Percentiles rank a stretch among this genome's conserved stretches.
Evolutionary conservation across 306 rosid species (phyloP).

Genomic region (Aeschynomene evenia): DNA sequence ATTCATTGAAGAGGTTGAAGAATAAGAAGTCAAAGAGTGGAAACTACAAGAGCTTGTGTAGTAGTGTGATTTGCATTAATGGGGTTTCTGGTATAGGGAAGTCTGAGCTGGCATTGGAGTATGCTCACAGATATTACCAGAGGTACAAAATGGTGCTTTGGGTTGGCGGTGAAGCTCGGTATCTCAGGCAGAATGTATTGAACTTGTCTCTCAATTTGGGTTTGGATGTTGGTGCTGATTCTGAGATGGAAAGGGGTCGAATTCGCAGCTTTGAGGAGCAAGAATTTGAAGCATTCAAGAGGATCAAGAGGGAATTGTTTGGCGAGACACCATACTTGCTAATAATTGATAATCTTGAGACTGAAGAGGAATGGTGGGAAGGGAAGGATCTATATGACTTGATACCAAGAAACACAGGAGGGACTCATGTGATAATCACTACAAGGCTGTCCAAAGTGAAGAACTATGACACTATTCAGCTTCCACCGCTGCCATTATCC

Average conservation of each 20-base stretch:
- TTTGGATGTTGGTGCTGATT: constrained; percentile 78
- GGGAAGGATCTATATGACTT: constrained; percentile 72
- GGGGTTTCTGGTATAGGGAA: constrained; percentile 85
- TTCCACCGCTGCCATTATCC: constrained; percentile 53
- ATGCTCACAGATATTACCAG: constrained; percentile 65
- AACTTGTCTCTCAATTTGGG: constrained; percentile 67
- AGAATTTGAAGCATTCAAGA: constrained; percentile 80
- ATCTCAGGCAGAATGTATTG: constrained; percentile 72
- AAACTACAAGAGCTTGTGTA: constrained; percentile 52
- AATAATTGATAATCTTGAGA: constrained; percentile 83
- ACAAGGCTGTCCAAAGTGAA: constrained; percentile 59
- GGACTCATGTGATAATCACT: constrained; percentile 79
- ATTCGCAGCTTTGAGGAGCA: constrained; percentile 88
- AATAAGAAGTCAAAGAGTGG: constrained; percentile 68
- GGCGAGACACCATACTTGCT: constrained; percentile 79
- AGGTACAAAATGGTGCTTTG: constrained; percentile 86
- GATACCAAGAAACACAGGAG: constrained; percentile 77
- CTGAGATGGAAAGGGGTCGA: constrained; percentile 69
- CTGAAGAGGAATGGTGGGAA: constrained; percentile 86
- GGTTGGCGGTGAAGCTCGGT: constrained; percentile 84
- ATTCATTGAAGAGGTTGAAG: constrained; percentile 56
- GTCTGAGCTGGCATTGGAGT: constrained; percentile 80
- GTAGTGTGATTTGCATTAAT: constrained; percentile 67
- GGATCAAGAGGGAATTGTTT: constrained; percentile 77
- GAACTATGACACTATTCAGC: constrained; percentile 65